A percentile compares a stretch with the other conserved stretches of the same genome.
Conservation (phyloP, 179 eudicot genomes). For the Amaranthus tricolor region DNA sequence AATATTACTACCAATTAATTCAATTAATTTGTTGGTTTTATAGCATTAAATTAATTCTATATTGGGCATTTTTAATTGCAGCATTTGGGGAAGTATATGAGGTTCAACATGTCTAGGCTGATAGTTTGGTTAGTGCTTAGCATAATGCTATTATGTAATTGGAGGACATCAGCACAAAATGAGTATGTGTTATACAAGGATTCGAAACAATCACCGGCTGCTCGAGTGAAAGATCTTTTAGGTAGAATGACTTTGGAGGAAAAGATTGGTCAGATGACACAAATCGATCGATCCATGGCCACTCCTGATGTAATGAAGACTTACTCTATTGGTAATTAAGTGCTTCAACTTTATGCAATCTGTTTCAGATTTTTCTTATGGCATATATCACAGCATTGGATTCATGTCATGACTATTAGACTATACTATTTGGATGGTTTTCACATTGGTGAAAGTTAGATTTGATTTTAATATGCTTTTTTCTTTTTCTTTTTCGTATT, state of each 20-base stretch:
- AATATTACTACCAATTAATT: constrained; percentile 7
- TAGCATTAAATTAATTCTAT: constrained; percentile 15
- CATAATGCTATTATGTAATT: constrained; percentile 25
- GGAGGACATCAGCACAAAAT: constrained; percentile 34
- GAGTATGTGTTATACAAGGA: constrained; percentile 59
- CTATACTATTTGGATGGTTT: background rate
- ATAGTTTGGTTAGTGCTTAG: constrained; percentile 25
- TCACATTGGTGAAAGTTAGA: background rate
- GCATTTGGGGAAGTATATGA: constrained; percentile 6
- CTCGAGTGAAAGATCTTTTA: constrained; percentile 64
- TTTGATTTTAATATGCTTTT: background rate
- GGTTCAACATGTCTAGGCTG: constrained; percentile 21
- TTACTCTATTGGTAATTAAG: constrained; percentile 54
- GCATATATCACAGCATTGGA: background rate
- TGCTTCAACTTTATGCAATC: background rate
- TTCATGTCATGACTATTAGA: background rate
- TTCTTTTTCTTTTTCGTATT: background rate
- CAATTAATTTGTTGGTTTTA: background rate
- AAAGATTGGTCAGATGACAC: constrained; percentile 90
- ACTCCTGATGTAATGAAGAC: constrained; percentile 59
- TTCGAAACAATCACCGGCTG: constrained; percentile 47
- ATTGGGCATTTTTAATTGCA: constrained; percentile 20
- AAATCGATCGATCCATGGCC: constrained; percentile 64
- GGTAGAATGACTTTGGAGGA: constrained; percentile 72
- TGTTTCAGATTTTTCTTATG: background rate